Evolutionary conservation across 768 basidiomycete species (phyloP).

Genomic region (Pleurotus tuoliensis): DNA sequence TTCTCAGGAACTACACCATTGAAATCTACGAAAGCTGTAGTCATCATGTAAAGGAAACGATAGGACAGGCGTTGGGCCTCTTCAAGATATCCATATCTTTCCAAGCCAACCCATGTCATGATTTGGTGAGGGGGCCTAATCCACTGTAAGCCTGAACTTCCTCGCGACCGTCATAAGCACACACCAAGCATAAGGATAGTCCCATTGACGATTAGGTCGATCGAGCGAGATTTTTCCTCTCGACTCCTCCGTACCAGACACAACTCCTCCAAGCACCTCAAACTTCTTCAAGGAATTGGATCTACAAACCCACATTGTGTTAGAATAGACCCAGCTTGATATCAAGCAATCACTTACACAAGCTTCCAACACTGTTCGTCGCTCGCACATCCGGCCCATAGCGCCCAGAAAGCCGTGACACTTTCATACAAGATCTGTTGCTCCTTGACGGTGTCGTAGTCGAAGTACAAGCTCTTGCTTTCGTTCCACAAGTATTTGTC

Average conservation of each 20-base stretch:
- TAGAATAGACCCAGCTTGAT: too few species aligned
- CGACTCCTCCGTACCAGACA: slow-evolving; percentile 95
- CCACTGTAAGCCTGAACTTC: background rate
- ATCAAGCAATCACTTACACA: slow-evolving; percentile 36
- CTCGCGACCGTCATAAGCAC: slow-evolving; percentile 32
- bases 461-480: slow-evolving; percentile 89
- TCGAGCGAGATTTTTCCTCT: slow-evolving; percentile 94
- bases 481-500: slow-evolving; percentile 98
- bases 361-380: slow-evolving; percentile 93
- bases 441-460: slow-evolving; percentile 91
- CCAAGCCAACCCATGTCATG: slow-evolving; percentile 96
- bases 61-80: slow-evolving; percentile 93
- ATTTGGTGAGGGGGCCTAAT: slow-evolving; percentile 94
- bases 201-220: slow-evolving; percentile 98
- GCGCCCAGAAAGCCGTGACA: slow-evolving; percentile 93
- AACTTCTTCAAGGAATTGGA: slow-evolving; percentile 90
- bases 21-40: slow-evolving; percentile 91
- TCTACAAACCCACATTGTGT: too few species aligned
- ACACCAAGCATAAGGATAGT: slow-evolving; percentile 69
- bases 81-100: slow-evolving; percentile 92
- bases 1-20: slow-evolving; percentile 99
- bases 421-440: slow-evolving; percentile 94
- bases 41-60: slow-evolving; percentile 99
- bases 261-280: slow-evolving; percentile 91
- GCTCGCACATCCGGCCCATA: slow-evolving; percentile 97